These are phyloP conservation scores for Coemansia sp. DNA, from an alignment of 192 early-diverging fungal genomes.

Conservation along the genomic window DNA sequence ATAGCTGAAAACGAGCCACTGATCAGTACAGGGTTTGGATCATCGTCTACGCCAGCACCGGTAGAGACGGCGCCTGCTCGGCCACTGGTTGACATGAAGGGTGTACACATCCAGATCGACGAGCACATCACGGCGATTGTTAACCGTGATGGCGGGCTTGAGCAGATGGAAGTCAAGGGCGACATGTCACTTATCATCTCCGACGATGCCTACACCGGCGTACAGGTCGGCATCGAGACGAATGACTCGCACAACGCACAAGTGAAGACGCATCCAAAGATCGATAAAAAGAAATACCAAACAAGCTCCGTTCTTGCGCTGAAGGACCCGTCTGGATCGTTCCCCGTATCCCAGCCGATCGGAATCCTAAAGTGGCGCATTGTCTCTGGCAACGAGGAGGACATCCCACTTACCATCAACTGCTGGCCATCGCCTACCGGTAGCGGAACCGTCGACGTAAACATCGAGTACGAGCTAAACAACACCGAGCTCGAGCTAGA, in stretches of 20 bases:
- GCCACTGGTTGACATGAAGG: constrained; percentile 58
- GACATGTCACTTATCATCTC: constrained; percentile 78
- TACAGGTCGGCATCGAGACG: constrained; percentile 65
- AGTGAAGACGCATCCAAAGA: constrained; percentile 97
- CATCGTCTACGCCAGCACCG: constrained; percentile 2
- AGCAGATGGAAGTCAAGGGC: constrained; percentile 93
- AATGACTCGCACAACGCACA: constrained; percentile 69
- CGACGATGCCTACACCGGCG: constrained; percentile 61
- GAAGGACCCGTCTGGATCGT: constrained; percentile 76
- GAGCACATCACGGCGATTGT: constrained; percentile 83
- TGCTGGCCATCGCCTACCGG: constrained; percentile 96
- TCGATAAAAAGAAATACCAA: constrained; percentile 87
- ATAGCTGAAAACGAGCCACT: constrained; percentile 6
- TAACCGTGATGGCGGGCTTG: constrained; percentile 88
- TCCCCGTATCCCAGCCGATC: constrained; percentile 82
- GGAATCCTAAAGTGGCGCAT: constrained; percentile 90
- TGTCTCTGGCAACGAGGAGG: constrained; percentile 76
- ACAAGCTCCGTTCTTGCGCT: constrained; percentile 70
- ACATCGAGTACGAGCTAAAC: constrained; percentile 94
- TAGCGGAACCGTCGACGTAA: constrained; percentile 87
- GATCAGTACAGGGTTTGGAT: background rate
- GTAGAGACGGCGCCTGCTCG: constrained; percentile 10
- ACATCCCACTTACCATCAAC: constrained; percentile 82
- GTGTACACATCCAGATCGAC: constrained; percentile 83
- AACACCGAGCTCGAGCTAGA: constrained; percentile 73